Conservation (phyloP, 23 red algal species). For the Gracilaria domingensis region DNA sequence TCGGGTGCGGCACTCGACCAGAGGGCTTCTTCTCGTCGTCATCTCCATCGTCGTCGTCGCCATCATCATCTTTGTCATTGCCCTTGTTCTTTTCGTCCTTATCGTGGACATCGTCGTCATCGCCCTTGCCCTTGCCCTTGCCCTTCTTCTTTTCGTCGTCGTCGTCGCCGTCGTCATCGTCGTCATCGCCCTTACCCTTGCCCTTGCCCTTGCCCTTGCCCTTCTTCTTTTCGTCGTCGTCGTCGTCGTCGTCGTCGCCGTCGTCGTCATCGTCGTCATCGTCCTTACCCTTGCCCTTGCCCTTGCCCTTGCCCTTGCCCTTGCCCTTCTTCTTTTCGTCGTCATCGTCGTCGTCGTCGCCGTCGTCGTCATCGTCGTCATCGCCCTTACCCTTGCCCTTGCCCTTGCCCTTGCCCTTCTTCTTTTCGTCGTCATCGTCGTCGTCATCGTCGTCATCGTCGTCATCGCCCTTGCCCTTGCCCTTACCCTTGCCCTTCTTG, state of each 20-base stretch:
- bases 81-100: background rate
- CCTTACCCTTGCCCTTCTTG: background rate
- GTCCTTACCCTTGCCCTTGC: background rate
- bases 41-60: background rate
- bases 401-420: background rate
- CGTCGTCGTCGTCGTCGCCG: background rate
- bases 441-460: conserved; percentile 7
- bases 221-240: background rate
- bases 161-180: conserved; percentile 17
- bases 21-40: background rate
- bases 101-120: background rate
- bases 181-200: no score
- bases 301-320: background rate
- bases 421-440: background rate
- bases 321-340: background rate
- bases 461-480: background rate
- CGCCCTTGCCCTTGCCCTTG: background rate
- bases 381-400: background rate
- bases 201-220: no score
- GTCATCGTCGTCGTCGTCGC: background rate
- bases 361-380: background rate
- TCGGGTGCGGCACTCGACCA: background rate
- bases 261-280: background rate
- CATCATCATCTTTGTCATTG: background rate
- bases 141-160: background rate